Evolutionary conservation across 2,329 filamentous ascomycete species (phyloP).

Genomic region (Colletotrichum siamense): DNA sequence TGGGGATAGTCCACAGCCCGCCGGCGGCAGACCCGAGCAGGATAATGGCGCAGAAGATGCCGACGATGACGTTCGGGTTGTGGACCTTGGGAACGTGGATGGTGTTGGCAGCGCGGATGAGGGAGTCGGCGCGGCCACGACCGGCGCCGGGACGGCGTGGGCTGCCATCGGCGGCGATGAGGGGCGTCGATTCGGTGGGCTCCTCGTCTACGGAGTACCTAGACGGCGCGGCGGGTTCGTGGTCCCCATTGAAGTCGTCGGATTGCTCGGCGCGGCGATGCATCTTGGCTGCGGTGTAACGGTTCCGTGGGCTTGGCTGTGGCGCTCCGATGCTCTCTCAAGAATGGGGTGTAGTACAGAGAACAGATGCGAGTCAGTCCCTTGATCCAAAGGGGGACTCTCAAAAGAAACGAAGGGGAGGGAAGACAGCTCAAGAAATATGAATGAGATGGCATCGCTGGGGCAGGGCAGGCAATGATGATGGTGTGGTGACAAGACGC

Average conservation of each 20-base stretch:
- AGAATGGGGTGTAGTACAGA: neutral
- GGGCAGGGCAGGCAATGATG: neutral
- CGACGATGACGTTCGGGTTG: conserved; percentile 29
- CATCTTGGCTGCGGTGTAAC: conserved; percentile 4
- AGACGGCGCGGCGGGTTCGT: neutral
- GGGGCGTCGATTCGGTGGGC: conserved; percentile 12
- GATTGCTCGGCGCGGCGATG: neutral
- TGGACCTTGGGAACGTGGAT: conserved; percentile 28
- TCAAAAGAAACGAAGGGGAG: neutral
- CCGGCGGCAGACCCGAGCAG: conserved; percentile 32
- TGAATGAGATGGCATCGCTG: neutral
- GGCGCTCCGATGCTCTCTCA: neutral
- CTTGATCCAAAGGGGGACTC: neutral
- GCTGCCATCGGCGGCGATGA: neutral
- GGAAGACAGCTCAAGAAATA: neutral
- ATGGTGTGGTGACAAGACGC: neutral
- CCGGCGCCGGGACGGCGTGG: neutral
- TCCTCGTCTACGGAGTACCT: neutral
- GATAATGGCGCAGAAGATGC: conserved; percentile 33
- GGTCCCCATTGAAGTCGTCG: neutral
- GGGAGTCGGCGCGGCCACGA: neutral
- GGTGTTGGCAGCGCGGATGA: neutral
- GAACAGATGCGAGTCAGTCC: neutral
- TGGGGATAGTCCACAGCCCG: conserved; percentile 36
- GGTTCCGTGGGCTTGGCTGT: neutral